These are phyloP conservation scores for Colletotrichum spinosum DNA, from an alignment of 2,329 filamentous ascomycete species.

Conservation along the genomic window DNA sequence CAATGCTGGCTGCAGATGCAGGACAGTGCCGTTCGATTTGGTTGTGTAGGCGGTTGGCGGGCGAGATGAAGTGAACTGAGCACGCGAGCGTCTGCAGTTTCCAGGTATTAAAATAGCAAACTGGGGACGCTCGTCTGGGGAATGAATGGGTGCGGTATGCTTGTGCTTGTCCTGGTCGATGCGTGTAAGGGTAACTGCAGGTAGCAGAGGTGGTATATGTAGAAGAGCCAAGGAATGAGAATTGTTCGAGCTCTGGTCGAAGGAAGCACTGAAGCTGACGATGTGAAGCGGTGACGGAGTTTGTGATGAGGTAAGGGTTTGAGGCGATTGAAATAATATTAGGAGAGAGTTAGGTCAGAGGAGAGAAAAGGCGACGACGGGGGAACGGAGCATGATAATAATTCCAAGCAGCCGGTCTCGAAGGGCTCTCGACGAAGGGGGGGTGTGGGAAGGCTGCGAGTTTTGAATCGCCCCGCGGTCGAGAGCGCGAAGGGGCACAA, in stretches of 20 bases:
- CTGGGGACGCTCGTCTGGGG: constrained; percentile 6
- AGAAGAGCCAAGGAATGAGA: constrained; percentile 1
- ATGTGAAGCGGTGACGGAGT: not conserved
- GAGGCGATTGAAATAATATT: constrained; percentile 19
- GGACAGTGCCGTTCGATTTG: constrained; percentile 5
- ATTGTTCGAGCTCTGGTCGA: constrained; percentile 6
- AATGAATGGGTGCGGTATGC: not conserved
- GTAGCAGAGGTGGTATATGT: constrained; percentile 14
- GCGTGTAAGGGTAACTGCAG: constrained; percentile 6
- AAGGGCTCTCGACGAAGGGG: not conserved
- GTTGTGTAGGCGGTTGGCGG: constrained; percentile 7
- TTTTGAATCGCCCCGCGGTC: constrained; percentile 23
- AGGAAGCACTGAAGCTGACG: not conserved
- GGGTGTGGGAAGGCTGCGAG: constrained; percentile 35
- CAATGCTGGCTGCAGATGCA: not conserved
- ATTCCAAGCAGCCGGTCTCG: constrained; percentile 20
- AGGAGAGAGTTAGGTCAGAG: constrained; percentile 32
- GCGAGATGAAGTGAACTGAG: constrained; percentile 1
- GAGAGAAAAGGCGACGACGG: not conserved
- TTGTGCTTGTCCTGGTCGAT: not conserved
- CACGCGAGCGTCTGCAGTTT: constrained; percentile 25
- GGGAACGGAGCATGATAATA: constrained; percentile 19
- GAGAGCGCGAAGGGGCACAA: constrained; percentile 13
- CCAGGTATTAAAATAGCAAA: constrained; percentile 10
- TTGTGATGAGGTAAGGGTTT: constrained; percentile 32